A percentile compares a stretch with the other conserved stretches of the same genome.
These are phyloP conservation scores for Aspergillus phoenicis DNA, from an alignment of 2,329 filamentous ascomycete genomes.

Conservation along the genomic window DNA sequence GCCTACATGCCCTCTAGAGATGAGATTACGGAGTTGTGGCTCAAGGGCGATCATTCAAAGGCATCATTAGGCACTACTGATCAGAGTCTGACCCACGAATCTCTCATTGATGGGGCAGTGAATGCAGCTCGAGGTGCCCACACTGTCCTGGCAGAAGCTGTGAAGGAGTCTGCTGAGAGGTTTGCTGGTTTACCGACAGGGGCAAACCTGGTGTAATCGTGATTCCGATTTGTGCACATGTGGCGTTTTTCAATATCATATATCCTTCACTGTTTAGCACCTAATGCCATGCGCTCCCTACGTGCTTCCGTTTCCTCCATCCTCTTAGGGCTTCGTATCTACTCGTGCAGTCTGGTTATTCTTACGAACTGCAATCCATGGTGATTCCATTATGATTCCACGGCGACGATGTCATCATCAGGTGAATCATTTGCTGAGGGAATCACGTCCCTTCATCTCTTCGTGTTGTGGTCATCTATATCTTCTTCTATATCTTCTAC, in stretches of 20 bases:
- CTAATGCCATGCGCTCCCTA: neutral
- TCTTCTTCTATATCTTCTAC: neutral
- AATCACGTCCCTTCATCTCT: neutral
- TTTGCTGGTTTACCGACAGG: constrained; percentile 29
- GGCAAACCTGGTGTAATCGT: neutral
- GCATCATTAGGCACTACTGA: constrained; percentile 34
- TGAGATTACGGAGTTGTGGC: constrained; percentile 92
- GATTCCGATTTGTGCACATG: neutral
- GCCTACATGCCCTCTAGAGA: constrained; percentile 85
- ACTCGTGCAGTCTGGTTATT: neutral
- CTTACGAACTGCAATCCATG: neutral
- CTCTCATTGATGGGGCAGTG: constrained; percentile 64
- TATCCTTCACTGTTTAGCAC: constrained; percentile 10
- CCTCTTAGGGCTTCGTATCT: neutral
- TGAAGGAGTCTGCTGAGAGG: constrained; percentile 59
- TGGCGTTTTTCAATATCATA: neutral
- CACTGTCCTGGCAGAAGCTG: constrained; percentile 62
- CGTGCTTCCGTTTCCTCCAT: neutral
- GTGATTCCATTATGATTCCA: neutral
- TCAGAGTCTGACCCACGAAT: constrained; percentile 49
- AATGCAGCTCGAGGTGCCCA: constrained; percentile 63
- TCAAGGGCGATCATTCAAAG: constrained; percentile 69
- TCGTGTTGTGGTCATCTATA: neutral
- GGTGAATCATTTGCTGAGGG: neutral
- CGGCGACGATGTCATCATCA: neutral